Evolutionary conservation across 306 rosid species (phyloP), one percentile per base, ranked within the genome.

Genomic region (Argentina anserina): DNA sequence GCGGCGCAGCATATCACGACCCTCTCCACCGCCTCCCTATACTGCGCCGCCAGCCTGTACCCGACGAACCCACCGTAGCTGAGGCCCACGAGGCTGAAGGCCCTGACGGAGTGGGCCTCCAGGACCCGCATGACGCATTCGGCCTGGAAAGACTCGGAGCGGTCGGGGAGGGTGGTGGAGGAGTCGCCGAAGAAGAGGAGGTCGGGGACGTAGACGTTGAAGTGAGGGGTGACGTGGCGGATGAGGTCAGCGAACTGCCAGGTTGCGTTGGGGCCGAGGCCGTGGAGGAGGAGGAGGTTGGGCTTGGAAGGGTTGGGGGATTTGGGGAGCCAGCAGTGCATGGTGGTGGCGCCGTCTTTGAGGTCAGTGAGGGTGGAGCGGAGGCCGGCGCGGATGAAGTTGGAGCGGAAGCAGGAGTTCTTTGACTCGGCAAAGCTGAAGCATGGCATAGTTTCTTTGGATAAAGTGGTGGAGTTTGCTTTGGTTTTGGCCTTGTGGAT

Each of bases 51-150:
- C 74, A 90, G 21, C 20, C 86, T 80, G 70, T 93, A 93, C 25
- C 79, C 98, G 0, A 90, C 96, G 18, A 90, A 89, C 11, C 97
- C 98, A 1, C 97, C 97, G 64, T 93, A 93, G 76, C 98, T 93
- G 46, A 90, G 77, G 78, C 96, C 98, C 73, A 86, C 96, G 49
- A 90, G 20, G 43, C 79, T 82, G 78, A 93, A 25, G 70, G 60
- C 79, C 68, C 25, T 9, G 15, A 83, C 96, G 18, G 86, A 65
- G 62, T 87, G 71, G 52, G 81, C 88, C 81, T 89, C 90, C 96
- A 90, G 79, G 25, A 82, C 83, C 28, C 84, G 83, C 89, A 85
- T 82, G 75, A 93, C 70, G 78, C 98, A 89, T 84, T 89, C 84
- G 20, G 96, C 96, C 71, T 93, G 98, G 77, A 93, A 89, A 41